Conservation (phyloP, 768 basidiomycete genomes). For the Naganishia randhawae region DNA sequence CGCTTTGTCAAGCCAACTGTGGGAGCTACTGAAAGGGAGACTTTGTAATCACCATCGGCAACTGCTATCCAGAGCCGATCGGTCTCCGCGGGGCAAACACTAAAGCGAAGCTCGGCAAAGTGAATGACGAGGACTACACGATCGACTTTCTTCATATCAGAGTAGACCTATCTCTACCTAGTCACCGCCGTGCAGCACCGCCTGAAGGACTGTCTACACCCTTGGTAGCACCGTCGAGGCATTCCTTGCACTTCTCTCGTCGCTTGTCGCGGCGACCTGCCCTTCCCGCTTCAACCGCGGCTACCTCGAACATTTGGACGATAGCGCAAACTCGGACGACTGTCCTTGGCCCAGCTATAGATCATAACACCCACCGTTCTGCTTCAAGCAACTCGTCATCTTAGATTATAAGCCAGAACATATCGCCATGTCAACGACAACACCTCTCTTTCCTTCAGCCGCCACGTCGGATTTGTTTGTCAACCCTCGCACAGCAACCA, state of each 20-base stretch:
- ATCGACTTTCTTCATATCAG: too few relatives aligned
- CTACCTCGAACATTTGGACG: neutral
- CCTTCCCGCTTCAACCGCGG: neutral
- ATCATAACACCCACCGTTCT: neutral
- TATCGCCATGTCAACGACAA: neutral
- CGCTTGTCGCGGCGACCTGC: neutral
- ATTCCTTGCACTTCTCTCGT: neutral
- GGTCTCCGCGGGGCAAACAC: neutral
- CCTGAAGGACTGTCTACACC: neutral
- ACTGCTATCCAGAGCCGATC: neutral
- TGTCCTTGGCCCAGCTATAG: neutral
- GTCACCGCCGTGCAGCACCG: neutral
- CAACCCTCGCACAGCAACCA: slow-evolving; percentile 17
- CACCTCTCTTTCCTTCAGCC: slow-evolving; percentile 15
- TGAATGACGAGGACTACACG: slow-evolving; percentile 1
- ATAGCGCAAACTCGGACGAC: neutral
- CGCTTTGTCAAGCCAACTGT: too few relatives aligned
- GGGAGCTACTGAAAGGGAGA: too few relatives aligned
- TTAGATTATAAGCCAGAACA: too few relatives aligned
- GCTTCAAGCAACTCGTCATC: neutral
- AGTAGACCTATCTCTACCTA: neutral
- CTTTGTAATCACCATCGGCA: too few relatives aligned
- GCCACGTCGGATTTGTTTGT: slow-evolving; percentile 13
- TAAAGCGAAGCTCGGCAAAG: neutral
- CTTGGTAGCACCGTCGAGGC: neutral